phyloP scores from a whole-genome alignment of 1,284 basidiomycete genomes.

The Pulchroboletus neoregius region DNA sequence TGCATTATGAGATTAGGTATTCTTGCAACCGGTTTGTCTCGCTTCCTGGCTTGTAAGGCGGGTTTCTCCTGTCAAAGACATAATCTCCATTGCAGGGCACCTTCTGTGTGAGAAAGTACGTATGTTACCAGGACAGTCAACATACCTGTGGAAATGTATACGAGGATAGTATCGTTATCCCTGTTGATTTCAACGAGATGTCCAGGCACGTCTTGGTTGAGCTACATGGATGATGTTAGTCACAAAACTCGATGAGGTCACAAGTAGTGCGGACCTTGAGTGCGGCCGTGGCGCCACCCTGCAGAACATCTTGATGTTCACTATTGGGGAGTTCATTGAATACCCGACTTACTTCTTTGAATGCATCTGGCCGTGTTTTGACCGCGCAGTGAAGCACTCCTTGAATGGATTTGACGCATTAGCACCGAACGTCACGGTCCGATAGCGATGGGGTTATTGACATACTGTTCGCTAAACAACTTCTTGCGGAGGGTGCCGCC shows the following conservation, averaged over 20 bases:
- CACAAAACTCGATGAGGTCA: not conserved
- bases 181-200: slow-evolving; percentile 59
- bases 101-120: slow-evolving; percentile 12
- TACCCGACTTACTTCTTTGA: slow-evolving; percentile 57
- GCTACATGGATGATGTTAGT: slow-evolving; percentile 36
- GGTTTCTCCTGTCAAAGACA: slow-evolving; percentile 81
- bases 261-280: slow-evolving; percentile 43
- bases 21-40: slow-evolving; percentile 72
- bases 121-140: not conserved
- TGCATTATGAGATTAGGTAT: too few species aligned
- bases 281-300: slow-evolving; percentile 59
- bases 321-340: not conserved
- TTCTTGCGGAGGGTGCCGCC: slow-evolving; percentile 47
- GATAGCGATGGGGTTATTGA: slow-evolving; percentile 7
- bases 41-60: slow-evolving; percentile 68
- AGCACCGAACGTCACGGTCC: not conserved
- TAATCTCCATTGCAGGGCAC: slow-evolving; percentile 52
- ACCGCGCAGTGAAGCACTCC: slow-evolving; percentile 86
- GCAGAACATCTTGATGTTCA: slow-evolving; percentile 1
- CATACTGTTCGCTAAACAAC: slow-evolving; percentile 50
- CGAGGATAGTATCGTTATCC: slow-evolving; percentile 52
- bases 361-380: slow-evolving; percentile 78
- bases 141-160: slow-evolving; percentile 76
- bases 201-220: slow-evolving; percentile 66
- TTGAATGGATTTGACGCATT: slow-evolving; percentile 27